These are phyloP conservation scores for Pterulicium gracile DNA, from an alignment of 1,284 basidiomycete genomes.

Conservation along the genomic window DNA sequence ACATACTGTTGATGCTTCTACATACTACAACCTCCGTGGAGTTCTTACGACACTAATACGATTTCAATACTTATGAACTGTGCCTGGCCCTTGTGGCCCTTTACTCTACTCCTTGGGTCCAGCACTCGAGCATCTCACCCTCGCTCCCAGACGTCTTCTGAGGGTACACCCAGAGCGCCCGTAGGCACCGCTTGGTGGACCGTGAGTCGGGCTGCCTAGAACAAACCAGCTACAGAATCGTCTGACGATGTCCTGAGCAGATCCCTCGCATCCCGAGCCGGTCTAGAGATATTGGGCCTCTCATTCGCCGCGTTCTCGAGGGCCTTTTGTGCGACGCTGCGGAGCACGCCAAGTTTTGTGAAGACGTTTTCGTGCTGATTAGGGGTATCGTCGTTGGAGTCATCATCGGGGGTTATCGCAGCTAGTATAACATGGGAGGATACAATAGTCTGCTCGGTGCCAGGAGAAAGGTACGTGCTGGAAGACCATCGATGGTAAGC, in stretches of 20 bases:
- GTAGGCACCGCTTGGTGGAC: too few relatives aligned
- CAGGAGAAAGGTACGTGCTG: conserved; percentile 44
- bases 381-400: conserved; percentile 20
- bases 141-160: too few relatives aligned
- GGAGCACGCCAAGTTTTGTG: conserved; percentile 49
- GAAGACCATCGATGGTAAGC: too few relatives aligned
- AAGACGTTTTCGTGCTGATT: conserved; percentile 40
- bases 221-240: not conserved
- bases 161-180: too few relatives aligned
- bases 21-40: too few relatives aligned
- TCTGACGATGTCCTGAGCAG: conserved; percentile 33
- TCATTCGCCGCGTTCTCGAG: conserved; percentile 63
- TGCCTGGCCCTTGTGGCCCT: too few relatives aligned
- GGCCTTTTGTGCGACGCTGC: conserved; percentile 66
- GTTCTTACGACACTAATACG: too few relatives aligned
- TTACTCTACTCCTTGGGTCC: too few relatives aligned
- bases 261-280: conserved; percentile 80
- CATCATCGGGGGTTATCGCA: conserved; percentile 40
- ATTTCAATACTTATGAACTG: too few relatives aligned
- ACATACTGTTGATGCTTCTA: too few relatives aligned
- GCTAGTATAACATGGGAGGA: conserved; percentile 60
- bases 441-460: conserved; percentile 53
- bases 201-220: not conserved
- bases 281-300: conserved; percentile 66
- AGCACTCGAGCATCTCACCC: too few relatives aligned